Percentiles rank a stretch among this genome's conserved stretches.
Conservation (phyloP, 2,329 filamentous ascomycete genomes). For the Rutstroemia sydowiana region DNA sequence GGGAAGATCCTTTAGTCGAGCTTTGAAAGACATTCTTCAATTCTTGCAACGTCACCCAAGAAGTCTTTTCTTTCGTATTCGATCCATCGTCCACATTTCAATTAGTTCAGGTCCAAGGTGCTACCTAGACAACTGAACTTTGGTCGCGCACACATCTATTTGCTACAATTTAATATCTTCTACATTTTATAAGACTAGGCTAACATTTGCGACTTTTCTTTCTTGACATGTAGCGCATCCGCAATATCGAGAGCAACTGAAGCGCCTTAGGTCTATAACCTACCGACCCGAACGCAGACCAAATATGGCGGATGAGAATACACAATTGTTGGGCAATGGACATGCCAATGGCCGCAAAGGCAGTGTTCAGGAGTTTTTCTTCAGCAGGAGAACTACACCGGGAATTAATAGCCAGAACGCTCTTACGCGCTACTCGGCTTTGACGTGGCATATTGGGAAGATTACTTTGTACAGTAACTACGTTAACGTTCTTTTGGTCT, state of each 20-base stretch:
- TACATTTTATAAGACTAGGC: constrained; percentile 7
- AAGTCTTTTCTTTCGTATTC: background rate
- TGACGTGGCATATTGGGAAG: constrained; percentile 22
- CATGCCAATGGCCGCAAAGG: constrained; percentile 4
- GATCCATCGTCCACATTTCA: background rate
- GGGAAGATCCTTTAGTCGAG: background rate
- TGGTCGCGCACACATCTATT: background rate
- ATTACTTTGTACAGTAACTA: constrained; percentile 28
- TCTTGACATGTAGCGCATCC: constrained; percentile 17
- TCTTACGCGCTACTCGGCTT: constrained; percentile 19
- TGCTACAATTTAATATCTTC: constrained; percentile 7
- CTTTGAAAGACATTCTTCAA: constrained; percentile 3
- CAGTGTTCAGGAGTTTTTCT: constrained; percentile 21
- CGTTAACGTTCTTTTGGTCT: constrained; percentile 68
- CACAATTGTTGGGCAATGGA: constrained; percentile 17
- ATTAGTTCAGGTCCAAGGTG: background rate
- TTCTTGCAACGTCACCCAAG: background rate
- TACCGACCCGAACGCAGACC: background rate
- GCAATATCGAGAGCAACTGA: constrained; percentile 15
- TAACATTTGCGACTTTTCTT: constrained; percentile 11
- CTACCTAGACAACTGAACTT: background rate
- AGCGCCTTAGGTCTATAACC: constrained; percentile 7
- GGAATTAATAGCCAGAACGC: constrained; percentile 23
- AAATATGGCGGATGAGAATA: constrained; percentile 14
- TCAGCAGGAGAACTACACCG: constrained; percentile 22